Percentiles rank a stretch among this genome's conserved stretches.
Conservation (phyloP, 2,329 filamentous ascomycete species). For the Purpureocillium takamizusanense region DNA sequence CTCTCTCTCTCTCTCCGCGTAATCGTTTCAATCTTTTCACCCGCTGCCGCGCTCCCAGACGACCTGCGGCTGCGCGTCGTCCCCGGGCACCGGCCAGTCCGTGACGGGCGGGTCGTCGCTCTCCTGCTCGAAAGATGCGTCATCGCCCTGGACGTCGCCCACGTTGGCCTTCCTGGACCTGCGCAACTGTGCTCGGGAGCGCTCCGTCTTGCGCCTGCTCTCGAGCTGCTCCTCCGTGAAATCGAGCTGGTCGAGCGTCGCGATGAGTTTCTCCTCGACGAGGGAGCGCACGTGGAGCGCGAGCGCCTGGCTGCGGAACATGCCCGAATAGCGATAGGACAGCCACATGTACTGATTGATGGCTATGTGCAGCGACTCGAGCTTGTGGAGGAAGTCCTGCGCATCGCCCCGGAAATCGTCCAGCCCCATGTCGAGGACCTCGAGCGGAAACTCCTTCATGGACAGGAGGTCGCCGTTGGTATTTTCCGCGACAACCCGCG, state of each 20-base stretch:
- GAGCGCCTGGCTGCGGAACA: constrained; percentile 67
- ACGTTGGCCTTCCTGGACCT: constrained; percentile 6
- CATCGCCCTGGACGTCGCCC: constrained; percentile 7
- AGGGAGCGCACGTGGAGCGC: constrained; percentile 72
- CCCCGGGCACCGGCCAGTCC: constrained; percentile 3
- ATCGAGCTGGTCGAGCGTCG: constrained; percentile 39
- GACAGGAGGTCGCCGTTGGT: constrained; percentile 60
- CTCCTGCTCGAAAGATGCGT: constrained; percentile 9
- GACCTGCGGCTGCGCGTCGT: too few species aligned
- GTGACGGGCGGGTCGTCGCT: constrained; percentile 9
- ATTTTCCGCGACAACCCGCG: constrained; percentile 60
- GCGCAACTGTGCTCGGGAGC: constrained; percentile 11
- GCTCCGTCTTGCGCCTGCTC: constrained; percentile 12
- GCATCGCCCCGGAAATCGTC: constrained; percentile 23
- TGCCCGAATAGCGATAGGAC: constrained; percentile 75
- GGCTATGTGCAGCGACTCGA: constrained; percentile 74
- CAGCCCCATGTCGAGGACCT: constrained; percentile 59
- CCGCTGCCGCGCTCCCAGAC: too few species aligned
- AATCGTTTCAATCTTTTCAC: too few species aligned
- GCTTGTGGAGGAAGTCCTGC: constrained; percentile 50
- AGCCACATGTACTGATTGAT: constrained; percentile 89
- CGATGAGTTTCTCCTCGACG: constrained; percentile 64
- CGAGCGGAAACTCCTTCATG: constrained; percentile 61
- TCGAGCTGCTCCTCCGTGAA: constrained; percentile 27
- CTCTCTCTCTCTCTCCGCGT: too few species aligned